A percentile compares a stretch with the other conserved stretches of the same genome.
Conservation (phyloP, 2,329 filamentous ascomycete species). For the Aspergillus pseudoterreus region DNA sequence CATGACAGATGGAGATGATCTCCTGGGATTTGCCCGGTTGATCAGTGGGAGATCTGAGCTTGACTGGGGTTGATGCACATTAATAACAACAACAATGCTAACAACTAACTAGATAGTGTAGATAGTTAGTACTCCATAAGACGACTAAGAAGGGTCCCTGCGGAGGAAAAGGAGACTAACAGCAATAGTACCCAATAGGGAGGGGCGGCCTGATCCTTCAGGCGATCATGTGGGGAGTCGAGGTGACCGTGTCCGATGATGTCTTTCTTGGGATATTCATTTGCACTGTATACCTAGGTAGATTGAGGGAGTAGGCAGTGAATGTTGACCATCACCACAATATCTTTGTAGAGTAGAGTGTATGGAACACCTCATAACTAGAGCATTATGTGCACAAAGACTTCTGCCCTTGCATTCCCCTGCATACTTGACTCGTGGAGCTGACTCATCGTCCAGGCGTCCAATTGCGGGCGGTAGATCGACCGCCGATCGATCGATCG, state of each 20-base stretch:
- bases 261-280: neutral
- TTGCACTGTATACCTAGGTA: too few relatives aligned
- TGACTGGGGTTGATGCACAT: neutral
- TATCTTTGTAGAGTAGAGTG: neutral
- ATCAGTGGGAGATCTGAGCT: too few relatives aligned
- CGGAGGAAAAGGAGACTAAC: neutral
- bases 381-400: neutral
- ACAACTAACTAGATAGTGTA: neutral
- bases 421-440: neutral
- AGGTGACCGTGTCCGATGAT: constrained; percentile 2
- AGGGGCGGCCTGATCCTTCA: neutral
- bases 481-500: neutral
- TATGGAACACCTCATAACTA: neutral
- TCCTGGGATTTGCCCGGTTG: too few relatives aligned
- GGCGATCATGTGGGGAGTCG: neutral
- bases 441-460: neutral
- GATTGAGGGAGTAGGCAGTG: neutral
- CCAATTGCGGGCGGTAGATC: constrained; percentile 1
- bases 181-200: neutral
- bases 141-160: neutral
- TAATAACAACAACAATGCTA: neutral
- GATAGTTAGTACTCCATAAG: too few relatives aligned
- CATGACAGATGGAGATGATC: too few relatives aligned
- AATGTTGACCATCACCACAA: neutral
- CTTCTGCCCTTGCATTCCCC: neutral